Evolutionary conservation across 1,284 basidiomycete genomes (phyloP).

Genomic region (Mycosarcoma mackinlayi): DNA sequence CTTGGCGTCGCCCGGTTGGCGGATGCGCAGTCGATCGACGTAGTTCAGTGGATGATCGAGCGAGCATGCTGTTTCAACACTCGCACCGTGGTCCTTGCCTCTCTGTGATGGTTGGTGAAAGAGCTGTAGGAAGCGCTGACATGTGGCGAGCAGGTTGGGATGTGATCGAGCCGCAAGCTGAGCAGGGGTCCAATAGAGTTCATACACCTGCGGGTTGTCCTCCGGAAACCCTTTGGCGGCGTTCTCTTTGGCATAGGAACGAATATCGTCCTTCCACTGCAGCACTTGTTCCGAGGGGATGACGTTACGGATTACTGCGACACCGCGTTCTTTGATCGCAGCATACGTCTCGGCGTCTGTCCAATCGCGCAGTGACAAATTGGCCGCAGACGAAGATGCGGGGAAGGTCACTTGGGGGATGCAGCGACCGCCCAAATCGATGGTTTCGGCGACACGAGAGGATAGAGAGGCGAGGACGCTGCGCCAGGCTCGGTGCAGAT

Average conservation of each 20-base stretch:
- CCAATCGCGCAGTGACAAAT: conserved; percentile 25
- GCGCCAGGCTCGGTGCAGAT: conserved; percentile 38
- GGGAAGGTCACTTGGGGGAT: conserved; percentile 50
- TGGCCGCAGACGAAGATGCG: background rate
- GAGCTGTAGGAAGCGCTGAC: conserved; percentile 39
- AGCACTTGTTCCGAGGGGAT: conserved; percentile 32
- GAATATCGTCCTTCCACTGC: conserved; percentile 50
- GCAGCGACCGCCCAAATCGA: conserved; percentile 10
- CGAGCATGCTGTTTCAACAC: conserved; percentile 70
- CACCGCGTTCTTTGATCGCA: conserved; percentile 48
- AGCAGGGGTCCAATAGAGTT: conserved; percentile 55
- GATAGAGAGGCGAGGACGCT: conserved; percentile 35
- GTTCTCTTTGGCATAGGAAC: conserved; percentile 41
- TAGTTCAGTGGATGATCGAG: conserved; percentile 77
- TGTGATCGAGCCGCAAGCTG: conserved; percentile 51
- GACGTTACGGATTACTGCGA: conserved; percentile 51
- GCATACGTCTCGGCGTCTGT: conserved; percentile 25
- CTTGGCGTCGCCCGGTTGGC: conserved; percentile 77
- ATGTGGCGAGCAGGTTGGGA: conserved; percentile 41
- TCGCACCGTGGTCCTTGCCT: too few relatives aligned
- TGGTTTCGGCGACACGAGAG: conserved; percentile 23
- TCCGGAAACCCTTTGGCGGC: conserved; percentile 54
- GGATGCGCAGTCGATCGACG: conserved; percentile 80
- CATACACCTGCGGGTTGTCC: conserved; percentile 58
- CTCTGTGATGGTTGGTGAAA: conserved; percentile 53